A percentile compares a stretch with the other conserved stretches of the same genome.
Evolutionary conservation across 2,329 filamentous ascomycete genomes (phyloP).

Genomic region (Sclerotinia subarctica): DNA sequence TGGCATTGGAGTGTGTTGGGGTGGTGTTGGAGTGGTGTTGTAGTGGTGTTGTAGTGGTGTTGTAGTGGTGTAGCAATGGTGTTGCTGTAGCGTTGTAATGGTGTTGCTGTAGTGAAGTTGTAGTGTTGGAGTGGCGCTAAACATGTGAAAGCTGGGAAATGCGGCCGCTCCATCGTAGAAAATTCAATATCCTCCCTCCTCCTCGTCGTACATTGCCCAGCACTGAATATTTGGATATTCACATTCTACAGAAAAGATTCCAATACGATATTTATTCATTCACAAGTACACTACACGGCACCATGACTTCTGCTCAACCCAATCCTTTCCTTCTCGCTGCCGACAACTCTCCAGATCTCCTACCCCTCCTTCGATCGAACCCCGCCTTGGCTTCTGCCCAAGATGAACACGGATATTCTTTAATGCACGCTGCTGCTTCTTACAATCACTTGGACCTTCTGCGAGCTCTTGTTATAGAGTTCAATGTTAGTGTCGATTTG

Average conservation of each 20-base stretch:
- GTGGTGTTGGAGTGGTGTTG: too few relatives aligned
- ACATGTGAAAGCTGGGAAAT: background rate
- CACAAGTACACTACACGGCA: background rate
- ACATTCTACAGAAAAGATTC: background rate
- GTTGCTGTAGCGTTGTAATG: too few relatives aligned
- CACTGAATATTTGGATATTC: background rate
- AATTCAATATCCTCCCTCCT: background rate
- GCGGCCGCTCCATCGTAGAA: conserved; percentile 3
- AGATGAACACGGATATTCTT: conserved; percentile 90
- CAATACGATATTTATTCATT: background rate
- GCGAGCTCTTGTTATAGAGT: conserved; percentile 69
- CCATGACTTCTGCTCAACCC: conserved; percentile 26
- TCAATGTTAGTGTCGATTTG: conserved; percentile 75
- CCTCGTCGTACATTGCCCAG: background rate
- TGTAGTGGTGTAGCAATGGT: too few relatives aligned
- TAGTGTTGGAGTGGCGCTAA: too few relatives aligned
- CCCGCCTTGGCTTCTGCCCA: conserved; percentile 74
- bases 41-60: too few relatives aligned
- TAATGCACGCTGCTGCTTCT: conserved; percentile 88
- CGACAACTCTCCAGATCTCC: conserved; percentile 71
- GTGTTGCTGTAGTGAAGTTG: too few relatives aligned
- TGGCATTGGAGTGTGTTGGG: too few relatives aligned
- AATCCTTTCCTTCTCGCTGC: conserved; percentile 77
- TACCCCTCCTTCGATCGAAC: conserved; percentile 69
- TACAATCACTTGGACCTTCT: conserved; percentile 85